phyloP scores from a whole-genome alignment of 306 rosid genomes.

The Prunus mira region DNA sequence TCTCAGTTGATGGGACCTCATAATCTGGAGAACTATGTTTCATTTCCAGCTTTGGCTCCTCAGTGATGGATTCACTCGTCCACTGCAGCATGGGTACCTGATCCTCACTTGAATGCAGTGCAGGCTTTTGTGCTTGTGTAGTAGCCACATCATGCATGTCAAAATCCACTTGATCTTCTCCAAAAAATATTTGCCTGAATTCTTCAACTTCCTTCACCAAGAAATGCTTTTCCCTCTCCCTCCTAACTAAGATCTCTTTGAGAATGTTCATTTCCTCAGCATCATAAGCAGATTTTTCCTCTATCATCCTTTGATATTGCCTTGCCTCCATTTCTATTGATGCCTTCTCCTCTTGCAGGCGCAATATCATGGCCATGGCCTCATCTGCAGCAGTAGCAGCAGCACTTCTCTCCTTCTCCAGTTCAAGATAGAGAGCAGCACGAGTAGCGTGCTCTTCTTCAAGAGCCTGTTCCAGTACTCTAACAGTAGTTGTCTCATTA shows the following conservation, averaged over 20 bases:
- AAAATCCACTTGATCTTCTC: slow-evolving; percentile 26
- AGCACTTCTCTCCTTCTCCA: slow-evolving; percentile 58
- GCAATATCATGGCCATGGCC: slow-evolving; percentile 59
- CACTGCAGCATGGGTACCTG: slow-evolving; percentile 12
- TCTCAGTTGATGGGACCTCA: slow-evolving; percentile 29
- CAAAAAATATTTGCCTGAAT: slow-evolving; percentile 33
- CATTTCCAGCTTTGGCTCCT: slow-evolving; percentile 21
- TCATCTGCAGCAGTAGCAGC: slow-evolving; percentile 55
- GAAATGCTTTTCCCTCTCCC: slow-evolving; percentile 54
- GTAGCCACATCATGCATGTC: slow-evolving; percentile 25
- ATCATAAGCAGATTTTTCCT: slow-evolving; percentile 44
- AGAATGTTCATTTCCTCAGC: slow-evolving; percentile 59
- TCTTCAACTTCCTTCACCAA: slow-evolving; percentile 45
- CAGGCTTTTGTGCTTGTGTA: slow-evolving; percentile 3
- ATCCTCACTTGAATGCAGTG: slow-evolving; percentile 13
- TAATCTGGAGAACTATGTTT: slow-evolving; percentile 13
- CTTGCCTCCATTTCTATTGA: slow-evolving; percentile 50
- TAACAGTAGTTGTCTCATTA: slow-evolving; percentile 28
- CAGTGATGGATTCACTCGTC: neutral
- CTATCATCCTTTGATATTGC: slow-evolving; percentile 54
- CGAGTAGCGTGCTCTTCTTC: slow-evolving; percentile 42
- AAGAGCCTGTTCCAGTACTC: slow-evolving; percentile 40
- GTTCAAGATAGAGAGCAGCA: slow-evolving; percentile 39
- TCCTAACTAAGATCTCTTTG: slow-evolving; percentile 48
- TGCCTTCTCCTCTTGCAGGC: slow-evolving; percentile 56